Base-by-base conservation (phyloP, 169 alveolate genomes). In the Babesia caballi region DNA sequence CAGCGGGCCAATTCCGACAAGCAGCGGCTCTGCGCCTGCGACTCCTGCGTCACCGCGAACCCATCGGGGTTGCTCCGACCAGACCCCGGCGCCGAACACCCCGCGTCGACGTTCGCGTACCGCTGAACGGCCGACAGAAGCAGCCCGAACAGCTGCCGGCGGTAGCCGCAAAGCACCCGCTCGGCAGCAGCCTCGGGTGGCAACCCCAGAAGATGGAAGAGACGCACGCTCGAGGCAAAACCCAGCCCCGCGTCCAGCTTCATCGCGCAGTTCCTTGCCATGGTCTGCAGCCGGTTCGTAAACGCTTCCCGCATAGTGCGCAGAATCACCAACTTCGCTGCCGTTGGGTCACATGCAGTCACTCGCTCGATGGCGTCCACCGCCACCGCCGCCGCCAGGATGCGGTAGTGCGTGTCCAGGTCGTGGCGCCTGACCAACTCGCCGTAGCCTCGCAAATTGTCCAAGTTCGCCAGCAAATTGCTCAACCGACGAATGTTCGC, bases 321-420 rank as follows among this genome's bases (percentile, higher is more conserved):
- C 28, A 63, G 15, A 32, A 63, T 0, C n/a, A 14, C 7, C 51
- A 50, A 33, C 30, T 28, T 4, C 23, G 42, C 28, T 4, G 73
- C 60, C 5, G 0, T 46, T 4, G 49, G 25, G 61, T 32, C 6
- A 11, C 28, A 30, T 6, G 28, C 17, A 1, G 40, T 35, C 25
- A 52, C 28, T 15, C 17, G 21, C 3, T 61, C 70, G 44, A 61
- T 41, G 25, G 19, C n/a, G 9, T 73, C 32, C 32, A 73, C 5
- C 5, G 60, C 84, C 17, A 28, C 68, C 42, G 74, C 74, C 33
- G 53, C 52, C 12, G 76, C 66, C 7, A 59, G 17, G 19, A 73
- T 73, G 38, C 77, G 76, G 38, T 73, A 32, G 2, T 28, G 32
- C 0, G n/a, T 33, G 41, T 25, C 38, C 11, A 12, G 36, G 14